A percentile compares a stretch with the other conserved stretches of the same genome.
Conservation (phyloP, 352 stramenopile genomes). For the Phytophthora foliorum region DNA sequence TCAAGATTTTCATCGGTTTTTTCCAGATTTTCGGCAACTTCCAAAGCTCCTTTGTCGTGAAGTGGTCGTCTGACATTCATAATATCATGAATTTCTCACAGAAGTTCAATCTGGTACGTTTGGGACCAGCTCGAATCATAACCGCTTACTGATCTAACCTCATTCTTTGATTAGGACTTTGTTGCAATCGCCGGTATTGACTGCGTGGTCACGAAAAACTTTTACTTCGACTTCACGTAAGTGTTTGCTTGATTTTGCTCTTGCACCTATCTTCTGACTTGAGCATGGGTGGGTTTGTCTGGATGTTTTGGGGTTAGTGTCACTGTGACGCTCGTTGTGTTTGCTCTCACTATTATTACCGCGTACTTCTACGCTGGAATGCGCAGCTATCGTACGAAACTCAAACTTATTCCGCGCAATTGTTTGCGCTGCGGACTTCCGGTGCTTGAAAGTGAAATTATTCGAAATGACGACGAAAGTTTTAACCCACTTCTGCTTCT, state of each 20-base stretch:
- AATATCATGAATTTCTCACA: slow-evolving; percentile 69
- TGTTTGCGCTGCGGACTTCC: slow-evolving; percentile 72
- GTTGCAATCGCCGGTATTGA: slow-evolving; percentile 78
- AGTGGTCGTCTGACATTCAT: slow-evolving; percentile 69
- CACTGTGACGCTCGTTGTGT: slow-evolving; percentile 57
- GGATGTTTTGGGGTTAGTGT: slow-evolving; percentile 37
- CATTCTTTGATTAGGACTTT: slow-evolving; percentile 57
- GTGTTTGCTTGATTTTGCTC: slow-evolving; percentile 10
- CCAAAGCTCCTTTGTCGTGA: slow-evolving; percentile 69
- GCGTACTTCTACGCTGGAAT: slow-evolving; percentile 74
- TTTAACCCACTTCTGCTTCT: slow-evolving; percentile 59
- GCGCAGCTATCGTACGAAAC: slow-evolving; percentile 68
- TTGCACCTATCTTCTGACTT: background rate
- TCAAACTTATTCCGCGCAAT: slow-evolving; percentile 78
- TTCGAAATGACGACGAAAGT: slow-evolving; percentile 65
- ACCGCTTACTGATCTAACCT: background rate
- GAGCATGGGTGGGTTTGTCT: background rate
- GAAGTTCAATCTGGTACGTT: slow-evolving; percentile 78
- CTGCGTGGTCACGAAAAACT: slow-evolving; percentile 77
- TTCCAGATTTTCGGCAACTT: slow-evolving; percentile 90
- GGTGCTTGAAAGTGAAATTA: slow-evolving; percentile 61
- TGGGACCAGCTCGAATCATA: no score
- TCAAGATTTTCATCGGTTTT: slow-evolving; percentile 87
- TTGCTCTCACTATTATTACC: slow-evolving; percentile 61
- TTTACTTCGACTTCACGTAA: slow-evolving; percentile 84